phyloP scores from a whole-genome alignment of 176 grass and related monocot species.

The Tillandsia leiboldiana region DNA sequence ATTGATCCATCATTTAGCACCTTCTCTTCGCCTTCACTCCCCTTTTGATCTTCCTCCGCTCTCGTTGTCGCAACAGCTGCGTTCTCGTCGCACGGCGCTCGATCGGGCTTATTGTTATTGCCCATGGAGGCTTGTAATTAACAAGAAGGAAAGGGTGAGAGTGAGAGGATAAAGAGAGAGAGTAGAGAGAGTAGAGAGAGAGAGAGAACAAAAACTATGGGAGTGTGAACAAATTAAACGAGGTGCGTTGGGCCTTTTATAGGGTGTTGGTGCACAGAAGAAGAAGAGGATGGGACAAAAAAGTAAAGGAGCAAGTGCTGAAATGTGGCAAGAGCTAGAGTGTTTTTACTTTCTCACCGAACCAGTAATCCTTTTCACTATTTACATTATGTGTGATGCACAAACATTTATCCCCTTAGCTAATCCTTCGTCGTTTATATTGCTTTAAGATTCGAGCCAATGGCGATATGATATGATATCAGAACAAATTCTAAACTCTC shows the following conservation, averaged over 20 bases:
- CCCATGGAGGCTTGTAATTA: neutral
- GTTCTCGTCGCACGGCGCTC: neutral
- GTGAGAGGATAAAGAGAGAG: neutral
- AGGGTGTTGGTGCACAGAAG: neutral
- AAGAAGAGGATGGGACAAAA: neutral
- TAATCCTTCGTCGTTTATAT: too few relatives aligned
- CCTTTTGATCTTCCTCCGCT: neutral
- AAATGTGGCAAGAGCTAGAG: too few relatives aligned
- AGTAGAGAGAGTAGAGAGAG: neutral
- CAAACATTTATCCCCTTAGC: too few relatives aligned
- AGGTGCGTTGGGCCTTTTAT: neutral
- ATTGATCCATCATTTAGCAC: neutral
- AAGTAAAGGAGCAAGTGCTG: neutral
- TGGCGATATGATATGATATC: too few relatives aligned
- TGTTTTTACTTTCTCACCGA: too few relatives aligned
- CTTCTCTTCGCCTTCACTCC: neutral
- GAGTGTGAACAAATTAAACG: neutral
- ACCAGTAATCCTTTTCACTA: too few relatives aligned
- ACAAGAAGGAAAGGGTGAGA: neutral
- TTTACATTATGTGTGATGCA: too few relatives aligned
- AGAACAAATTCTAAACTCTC: too few relatives aligned
- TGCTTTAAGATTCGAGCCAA: too few relatives aligned
- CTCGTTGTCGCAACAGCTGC: neutral
- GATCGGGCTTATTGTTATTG: neutral
- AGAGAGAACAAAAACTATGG: constrained; percentile 13